phyloP scores from a whole-genome alignment of 2,329 filamentous ascomycete genomes.

The Sphaerulina vaccinii region DNA sequence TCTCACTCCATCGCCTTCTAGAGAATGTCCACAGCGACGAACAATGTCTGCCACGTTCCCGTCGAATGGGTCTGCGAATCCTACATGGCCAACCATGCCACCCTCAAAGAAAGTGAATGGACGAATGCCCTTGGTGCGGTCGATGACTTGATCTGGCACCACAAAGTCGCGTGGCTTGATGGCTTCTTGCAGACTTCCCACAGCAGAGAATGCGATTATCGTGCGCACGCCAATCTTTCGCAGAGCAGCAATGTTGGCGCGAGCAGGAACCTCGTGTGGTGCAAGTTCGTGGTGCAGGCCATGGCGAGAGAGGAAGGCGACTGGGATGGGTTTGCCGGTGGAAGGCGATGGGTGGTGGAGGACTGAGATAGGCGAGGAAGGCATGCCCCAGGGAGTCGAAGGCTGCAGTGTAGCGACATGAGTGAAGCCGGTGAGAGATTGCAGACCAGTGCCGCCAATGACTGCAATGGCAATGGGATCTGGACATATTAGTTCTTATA shows the following conservation, averaged over 20 bases:
- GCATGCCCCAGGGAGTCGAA: constrained; percentile 82
- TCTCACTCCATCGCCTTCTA: constrained; percentile 80
- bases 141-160: constrained; percentile 92
- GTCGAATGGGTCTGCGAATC: constrained; percentile 96
- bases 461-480: constrained; percentile 52
- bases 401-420: constrained; percentile 76
- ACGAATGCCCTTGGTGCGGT: constrained; percentile 91
- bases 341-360: constrained; percentile 79
- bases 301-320: constrained; percentile 94
- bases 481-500: constrained; percentile 24
- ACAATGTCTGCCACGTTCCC: constrained; percentile 72
- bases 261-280: constrained; percentile 90
- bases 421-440: constrained; percentile 80
- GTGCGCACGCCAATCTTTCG: constrained; percentile 83
- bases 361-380: constrained; percentile 76
- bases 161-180: constrained; percentile 97
- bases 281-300: constrained; percentile 84
- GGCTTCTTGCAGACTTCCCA: constrained; percentile 86
- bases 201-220: constrained; percentile 91
- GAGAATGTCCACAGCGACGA: constrained; percentile 68
- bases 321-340: constrained; percentile 57
- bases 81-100: constrained; percentile 89
- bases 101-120: constrained; percentile 95
- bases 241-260: constrained; percentile 97
- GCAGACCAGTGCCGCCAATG: constrained; percentile 77